These are phyloP conservation scores for Trichosporon ovoides DNA, from an alignment of 1,284 basidiomycete genomes.

Conservation along the genomic window DNA sequence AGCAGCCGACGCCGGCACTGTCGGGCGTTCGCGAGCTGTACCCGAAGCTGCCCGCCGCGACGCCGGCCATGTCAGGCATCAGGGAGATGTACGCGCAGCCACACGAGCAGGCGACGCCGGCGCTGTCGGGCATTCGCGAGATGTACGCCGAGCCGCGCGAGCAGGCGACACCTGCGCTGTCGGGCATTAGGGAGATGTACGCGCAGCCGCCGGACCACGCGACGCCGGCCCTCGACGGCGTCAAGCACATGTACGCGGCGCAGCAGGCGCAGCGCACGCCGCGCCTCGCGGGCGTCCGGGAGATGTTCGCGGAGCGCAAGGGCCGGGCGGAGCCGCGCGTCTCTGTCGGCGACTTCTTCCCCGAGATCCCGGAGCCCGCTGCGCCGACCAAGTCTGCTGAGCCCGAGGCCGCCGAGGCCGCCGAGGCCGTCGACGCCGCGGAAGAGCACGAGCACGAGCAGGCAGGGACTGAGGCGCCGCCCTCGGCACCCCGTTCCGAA, in stretches of 20 bases:
- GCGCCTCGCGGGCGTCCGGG: neutral
- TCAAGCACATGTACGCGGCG: constrained; percentile 27
- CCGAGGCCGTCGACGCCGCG: neutral
- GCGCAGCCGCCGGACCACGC: neutral
- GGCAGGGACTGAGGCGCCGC: too few relatives aligned
- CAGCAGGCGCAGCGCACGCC: neutral
- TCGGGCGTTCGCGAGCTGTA: constrained; percentile 25
- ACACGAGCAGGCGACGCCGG: neutral
- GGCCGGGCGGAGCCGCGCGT: neutral
- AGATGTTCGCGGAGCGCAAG: neutral
- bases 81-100: neutral
- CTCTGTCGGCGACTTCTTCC: neutral
- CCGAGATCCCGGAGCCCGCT: neutral
- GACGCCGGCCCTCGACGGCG: constrained; percentile 27
- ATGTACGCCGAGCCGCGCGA: neutral
- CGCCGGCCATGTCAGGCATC: constrained; percentile 2
- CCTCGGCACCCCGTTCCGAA: too few relatives aligned
- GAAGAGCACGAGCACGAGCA: neutral
- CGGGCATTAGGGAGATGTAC: constrained; percentile 10
- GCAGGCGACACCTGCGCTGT: constrained; percentile 1
- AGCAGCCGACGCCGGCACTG: constrained; percentile 21
- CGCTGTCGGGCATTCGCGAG: constrained; percentile 6
- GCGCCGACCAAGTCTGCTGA: neutral
- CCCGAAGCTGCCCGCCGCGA: neutral
- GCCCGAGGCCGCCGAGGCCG: too few relatives aligned